These are phyloP conservation scores for Astrephomene gubernaculifera DNA, from an alignment of 139 green algal species.

Conservation along the genomic window DNA sequence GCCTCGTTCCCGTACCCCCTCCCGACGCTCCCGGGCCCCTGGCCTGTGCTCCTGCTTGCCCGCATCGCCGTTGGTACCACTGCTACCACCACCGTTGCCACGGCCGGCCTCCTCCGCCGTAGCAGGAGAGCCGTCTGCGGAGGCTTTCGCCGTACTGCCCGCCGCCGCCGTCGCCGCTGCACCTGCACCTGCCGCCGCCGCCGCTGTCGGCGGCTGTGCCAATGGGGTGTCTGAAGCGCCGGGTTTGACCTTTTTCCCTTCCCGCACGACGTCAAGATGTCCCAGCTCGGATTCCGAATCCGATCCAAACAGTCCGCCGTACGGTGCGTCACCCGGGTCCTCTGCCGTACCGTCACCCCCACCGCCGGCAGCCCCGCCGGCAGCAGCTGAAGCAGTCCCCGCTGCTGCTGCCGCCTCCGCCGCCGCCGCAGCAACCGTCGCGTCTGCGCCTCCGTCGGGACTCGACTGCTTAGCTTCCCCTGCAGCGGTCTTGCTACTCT, in stretches of 20 bases:
- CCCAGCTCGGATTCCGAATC: slow-evolving; percentile 17
- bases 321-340: not conserved
- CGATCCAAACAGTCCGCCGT: slow-evolving; percentile 34
- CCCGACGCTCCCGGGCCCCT: not conserved
- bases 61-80: not conserved
- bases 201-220: no score
- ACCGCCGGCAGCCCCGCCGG: not conserved
- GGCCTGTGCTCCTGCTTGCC: not conserved
- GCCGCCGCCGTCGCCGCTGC: no score
- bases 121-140: not conserved
- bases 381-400: not conserved
- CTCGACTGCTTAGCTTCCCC: not conserved
- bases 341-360: not conserved
- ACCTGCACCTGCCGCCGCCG: no score
- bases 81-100: no score
- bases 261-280: not conserved
- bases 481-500: not conserved
- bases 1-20: not conserved
- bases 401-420: not conserved
- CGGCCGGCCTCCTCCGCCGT: no score
- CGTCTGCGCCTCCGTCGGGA: no score
- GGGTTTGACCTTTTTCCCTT: no score
- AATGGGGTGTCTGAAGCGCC: no score
- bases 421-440: not conserved
- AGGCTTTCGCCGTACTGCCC: no score